Percentiles rank a stretch among this genome's conserved stretches.
These are phyloP conservation scores for Gamarada debralockiae DNA, from an alignment of 495 filamentous ascomycete species.

Conservation along the genomic window DNA sequence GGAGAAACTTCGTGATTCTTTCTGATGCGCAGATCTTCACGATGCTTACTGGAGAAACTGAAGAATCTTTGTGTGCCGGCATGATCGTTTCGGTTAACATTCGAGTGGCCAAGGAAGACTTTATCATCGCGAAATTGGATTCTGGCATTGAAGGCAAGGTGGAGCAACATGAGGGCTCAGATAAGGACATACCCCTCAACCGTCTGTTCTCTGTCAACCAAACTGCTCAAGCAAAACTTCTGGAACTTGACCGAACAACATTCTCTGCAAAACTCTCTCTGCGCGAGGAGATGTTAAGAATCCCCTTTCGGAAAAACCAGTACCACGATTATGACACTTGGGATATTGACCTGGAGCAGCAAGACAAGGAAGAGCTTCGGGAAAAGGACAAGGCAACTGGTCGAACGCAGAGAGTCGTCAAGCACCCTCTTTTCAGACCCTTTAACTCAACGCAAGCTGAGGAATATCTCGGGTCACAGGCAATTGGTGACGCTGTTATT, in stretches of 20 bases:
- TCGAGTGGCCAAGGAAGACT: slow-evolving; percentile 82
- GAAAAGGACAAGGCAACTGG: slow-evolving; percentile 79
- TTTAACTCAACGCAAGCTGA: slow-evolving; percentile 93
- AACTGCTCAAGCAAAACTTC: slow-evolving; percentile 81
- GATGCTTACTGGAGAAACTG: slow-evolving; percentile 93
- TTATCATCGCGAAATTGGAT: slow-evolving; percentile 88
- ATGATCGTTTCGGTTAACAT: slow-evolving; percentile 92
- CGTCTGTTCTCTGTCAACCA: slow-evolving; percentile 69
- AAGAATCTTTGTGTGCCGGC: slow-evolving; percentile 72
- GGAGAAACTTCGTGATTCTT: slow-evolving; percentile 71
- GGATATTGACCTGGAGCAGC: slow-evolving; percentile 76
- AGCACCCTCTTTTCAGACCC: slow-evolving; percentile 89
- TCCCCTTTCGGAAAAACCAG: slow-evolving; percentile 58
- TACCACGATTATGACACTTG: slow-evolving; percentile 77
- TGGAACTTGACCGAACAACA: slow-evolving; percentile 76
- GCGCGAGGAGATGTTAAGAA: slow-evolving; percentile 70
- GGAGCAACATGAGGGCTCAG: slow-evolving; percentile 38
- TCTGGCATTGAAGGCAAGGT: slow-evolving; percentile 90
- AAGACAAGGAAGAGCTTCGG: slow-evolving; percentile 70
- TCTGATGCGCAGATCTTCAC: slow-evolving; percentile 83
- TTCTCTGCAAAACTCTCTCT: slow-evolving; percentile 80
- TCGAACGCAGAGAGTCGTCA: slow-evolving; percentile 88
- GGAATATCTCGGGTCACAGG: slow-evolving; percentile 83
- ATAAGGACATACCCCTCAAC: slow-evolving; percentile 31
- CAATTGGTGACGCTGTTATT: slow-evolving; percentile 87